A percentile compares a stretch with the other conserved stretches of the same genome.
Evolutionary conservation across 768 basidiomycete species (phyloP).

Genomic region (Phanerochaete sordida): DNA sequence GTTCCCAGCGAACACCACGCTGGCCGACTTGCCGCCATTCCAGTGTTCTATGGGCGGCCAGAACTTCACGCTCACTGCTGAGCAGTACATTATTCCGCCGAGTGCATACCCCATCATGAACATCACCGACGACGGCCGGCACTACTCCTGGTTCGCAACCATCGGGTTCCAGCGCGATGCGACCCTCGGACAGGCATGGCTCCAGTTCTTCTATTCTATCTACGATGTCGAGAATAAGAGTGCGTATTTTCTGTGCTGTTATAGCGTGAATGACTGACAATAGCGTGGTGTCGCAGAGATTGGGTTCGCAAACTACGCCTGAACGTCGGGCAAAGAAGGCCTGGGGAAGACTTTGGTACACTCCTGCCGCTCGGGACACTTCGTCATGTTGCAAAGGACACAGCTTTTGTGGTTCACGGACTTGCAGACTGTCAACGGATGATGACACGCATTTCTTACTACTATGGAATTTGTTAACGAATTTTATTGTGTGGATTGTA

Average conservation of each 20-base stretch:
- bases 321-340: background rate
- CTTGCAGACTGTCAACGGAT: too few species aligned
- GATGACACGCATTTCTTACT: too few species aligned
- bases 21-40: background rate
- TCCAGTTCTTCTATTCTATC: conserved; percentile 4
- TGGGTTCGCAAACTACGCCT: background rate
- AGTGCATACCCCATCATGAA: background rate
- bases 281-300: background rate
- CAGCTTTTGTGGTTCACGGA: too few species aligned
- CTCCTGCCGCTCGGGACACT: too few species aligned
- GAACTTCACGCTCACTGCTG: background rate
- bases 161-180: background rate
- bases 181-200: conserved; percentile 1
- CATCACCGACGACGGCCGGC: conserved; percentile 5
- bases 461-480: too few species aligned
- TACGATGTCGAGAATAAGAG: conserved; percentile 2
- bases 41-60: background rate
- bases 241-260: background rate
- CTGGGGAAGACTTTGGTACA: too few species aligned
- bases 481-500: too few species aligned
- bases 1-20: background rate
- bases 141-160: conserved; percentile 2
- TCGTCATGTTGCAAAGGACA: too few species aligned
- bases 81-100: conserved; percentile 4
- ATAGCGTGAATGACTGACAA: background rate